Evolutionary conservation across 2,329 filamentous ascomycete species (phyloP), one percentile per base, ranked within the genome.

Genomic region (Helminthosporium solani): DNA sequence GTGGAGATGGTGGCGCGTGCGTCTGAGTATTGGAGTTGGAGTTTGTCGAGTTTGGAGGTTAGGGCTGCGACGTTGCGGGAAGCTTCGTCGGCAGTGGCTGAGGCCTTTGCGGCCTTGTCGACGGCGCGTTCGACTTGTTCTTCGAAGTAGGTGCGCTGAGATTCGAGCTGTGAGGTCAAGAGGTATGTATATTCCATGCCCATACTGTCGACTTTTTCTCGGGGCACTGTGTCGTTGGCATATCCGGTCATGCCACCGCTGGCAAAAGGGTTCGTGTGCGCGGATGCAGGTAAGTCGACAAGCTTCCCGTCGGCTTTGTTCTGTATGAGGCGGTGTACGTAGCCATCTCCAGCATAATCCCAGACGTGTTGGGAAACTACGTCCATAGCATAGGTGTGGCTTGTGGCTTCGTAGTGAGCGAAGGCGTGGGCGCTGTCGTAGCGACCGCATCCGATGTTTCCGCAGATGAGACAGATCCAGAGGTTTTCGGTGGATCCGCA

Each of bases 341-440:
- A 99, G 63, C 87, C 88, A 64, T 99, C 94, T 3, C 89, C 90
- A 0, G 88, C 89, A 55, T 99, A 99, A 70, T 99, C 94, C 94
- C 94, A 99, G 1, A 99, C 91, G 59, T 96, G 87, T 68, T 99
- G 92, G 0, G 90, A 95, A 51, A 87, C 84, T 30, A 97, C 82
- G 67, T 99, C 94, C 67, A 99, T 87, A 20, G 90, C 87, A 66
- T 96, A 99, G 53, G 87, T 88, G 70, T 99, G 94, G 3, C 84
- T 83, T 2, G 89, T 95, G 44, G 88, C 81, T 70, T 95, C 90
- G 82, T 90, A 96, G 70, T 96, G 91, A 11, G 88, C 86, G 67
- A 95, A 96, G 27, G 92, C 91, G 62, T 97, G 91, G 0, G 90
- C 94, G 21, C 86, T 84, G 68, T 96, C 95, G 67, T 99, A 99